Conservation (phyloP, 2,329 filamentous ascomycete species). For the Diaporthe citriasiana region DNA sequence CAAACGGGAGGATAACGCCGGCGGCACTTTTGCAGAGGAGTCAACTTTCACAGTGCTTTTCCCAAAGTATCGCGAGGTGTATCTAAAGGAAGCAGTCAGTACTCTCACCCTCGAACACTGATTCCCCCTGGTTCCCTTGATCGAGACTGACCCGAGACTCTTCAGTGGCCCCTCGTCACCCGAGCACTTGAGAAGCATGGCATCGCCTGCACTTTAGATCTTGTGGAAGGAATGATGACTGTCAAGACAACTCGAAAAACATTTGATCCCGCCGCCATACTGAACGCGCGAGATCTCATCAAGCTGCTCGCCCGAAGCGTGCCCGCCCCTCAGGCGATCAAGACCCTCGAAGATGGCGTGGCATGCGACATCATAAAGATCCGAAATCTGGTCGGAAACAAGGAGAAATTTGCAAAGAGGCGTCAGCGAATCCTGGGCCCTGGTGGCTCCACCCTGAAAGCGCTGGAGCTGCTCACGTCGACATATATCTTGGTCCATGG, state of each 20-base stretch:
- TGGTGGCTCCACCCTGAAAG: slow-evolving; percentile 92
- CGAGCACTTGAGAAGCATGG: slow-evolving; percentile 87
- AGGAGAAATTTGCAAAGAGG: slow-evolving; percentile 95
- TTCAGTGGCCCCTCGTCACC: slow-evolving; percentile 88
- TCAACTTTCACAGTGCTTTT: slow-evolving; percentile 91
- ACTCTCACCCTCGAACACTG: not conserved
- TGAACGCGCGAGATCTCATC: slow-evolving; percentile 94
- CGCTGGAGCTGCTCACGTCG: slow-evolving; percentile 89
- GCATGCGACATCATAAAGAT: slow-evolving; percentile 98
- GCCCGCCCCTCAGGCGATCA: slow-evolving; percentile 91
- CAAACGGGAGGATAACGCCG: slow-evolving; percentile 85
- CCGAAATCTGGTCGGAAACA: slow-evolving; percentile 88
- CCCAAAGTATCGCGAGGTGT: slow-evolving; percentile 96
- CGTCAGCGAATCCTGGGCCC: slow-evolving; percentile 93
- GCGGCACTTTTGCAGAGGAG: slow-evolving; percentile 91
- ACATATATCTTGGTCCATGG: slow-evolving; percentile 97
- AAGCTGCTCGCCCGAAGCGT: slow-evolving; percentile 93
- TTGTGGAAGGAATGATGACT: slow-evolving; percentile 96
- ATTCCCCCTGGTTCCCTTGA: not conserved
- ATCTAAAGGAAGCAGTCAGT: slow-evolving; percentile 80
- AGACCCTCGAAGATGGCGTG: slow-evolving; percentile 92
- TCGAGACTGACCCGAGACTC: slow-evolving; percentile 36
- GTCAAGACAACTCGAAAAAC: slow-evolving; percentile 92
- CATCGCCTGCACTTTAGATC: slow-evolving; percentile 91
- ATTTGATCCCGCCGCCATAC: slow-evolving; percentile 86